These are phyloP conservation scores for Fragilaria crotonensis DNA, from an alignment of 108 stramenopile species.

Conservation along the genomic window DNA sequence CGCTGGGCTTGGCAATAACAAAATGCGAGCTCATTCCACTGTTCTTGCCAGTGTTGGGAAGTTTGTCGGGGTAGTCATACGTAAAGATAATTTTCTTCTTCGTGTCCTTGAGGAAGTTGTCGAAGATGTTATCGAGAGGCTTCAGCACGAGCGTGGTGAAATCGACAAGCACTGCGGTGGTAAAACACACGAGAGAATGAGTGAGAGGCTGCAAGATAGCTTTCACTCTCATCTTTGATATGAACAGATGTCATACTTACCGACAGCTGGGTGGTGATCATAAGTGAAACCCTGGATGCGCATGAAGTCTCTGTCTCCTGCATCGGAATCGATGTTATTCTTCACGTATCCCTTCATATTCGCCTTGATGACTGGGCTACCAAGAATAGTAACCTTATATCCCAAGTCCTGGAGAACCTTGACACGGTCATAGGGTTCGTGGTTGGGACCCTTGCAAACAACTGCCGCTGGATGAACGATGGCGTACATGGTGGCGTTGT, in stretches of 20 bases:
- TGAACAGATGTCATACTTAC: neutral
- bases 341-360: slow-evolving; percentile 1
- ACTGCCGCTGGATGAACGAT: slow-evolving; percentile 8
- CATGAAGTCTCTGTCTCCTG: neutral
- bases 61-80: neutral
- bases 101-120: neutral
- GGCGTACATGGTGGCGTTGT: slow-evolving; percentile 5
- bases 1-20: neutral
- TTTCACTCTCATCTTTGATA: neutral
- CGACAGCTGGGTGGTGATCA: neutral
- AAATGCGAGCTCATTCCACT: slow-evolving; percentile 1
- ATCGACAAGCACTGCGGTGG: slow-evolving; percentile 1
- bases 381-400: slow-evolving; percentile 3
- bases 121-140: neutral
- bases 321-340: slow-evolving; percentile 4
- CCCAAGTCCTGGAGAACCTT: slow-evolving; percentile 5
- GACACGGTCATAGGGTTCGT: slow-evolving; percentile 4
- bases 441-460: neutral
- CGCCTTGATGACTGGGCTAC: neutral
- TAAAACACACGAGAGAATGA: no score
- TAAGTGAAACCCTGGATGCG: neutral
- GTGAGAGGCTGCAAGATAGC: neutral
- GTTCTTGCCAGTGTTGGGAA: neutral
- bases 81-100: neutral
- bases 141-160: slow-evolving; percentile 1